Percentiles rank a stretch among this genome's conserved stretches.
Evolutionary conservation across 176 grass and related monocot genomes (phyloP).

Genomic region (Musa schizocarpa): DNA sequence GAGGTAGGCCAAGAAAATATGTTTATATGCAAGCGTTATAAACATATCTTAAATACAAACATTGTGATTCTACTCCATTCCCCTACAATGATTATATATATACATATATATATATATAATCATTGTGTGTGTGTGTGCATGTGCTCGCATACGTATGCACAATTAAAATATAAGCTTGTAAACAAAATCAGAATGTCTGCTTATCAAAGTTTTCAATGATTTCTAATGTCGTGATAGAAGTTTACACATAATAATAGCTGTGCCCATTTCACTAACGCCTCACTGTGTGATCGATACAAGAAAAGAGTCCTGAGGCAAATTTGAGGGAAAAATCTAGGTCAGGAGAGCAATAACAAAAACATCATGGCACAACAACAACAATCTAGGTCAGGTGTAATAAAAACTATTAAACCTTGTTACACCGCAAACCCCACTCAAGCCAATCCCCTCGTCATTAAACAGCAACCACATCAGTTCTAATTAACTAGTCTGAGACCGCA

Average conservation of each 20-base stretch:
- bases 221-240: conserved; percentile 78
- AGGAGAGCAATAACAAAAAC: not conserved
- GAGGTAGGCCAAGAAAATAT: too few species aligned
- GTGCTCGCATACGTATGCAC: too few species aligned
- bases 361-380: too few species aligned
- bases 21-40: too few species aligned
- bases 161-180: not conserved
- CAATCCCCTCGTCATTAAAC: conserved; percentile 5
- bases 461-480: conserved; percentile 13
- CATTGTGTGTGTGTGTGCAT: too few species aligned
- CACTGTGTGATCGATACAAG: conserved; percentile 70
- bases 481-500: not conserved
- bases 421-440: conserved; percentile 3
- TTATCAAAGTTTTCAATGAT: conserved; percentile 75
- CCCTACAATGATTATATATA: not conserved
- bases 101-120: too few species aligned
- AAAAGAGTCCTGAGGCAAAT: not conserved
- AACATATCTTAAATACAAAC: too few species aligned
- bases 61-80: not conserved
- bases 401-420: too few species aligned
- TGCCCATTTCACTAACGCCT: conserved; percentile 78
- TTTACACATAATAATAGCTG: conserved; percentile 46
- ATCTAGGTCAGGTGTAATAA: too few species aligned
- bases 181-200: conserved; percentile 13
- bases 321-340: too few species aligned